Evolutionary conservation across 1,284 basidiomycete species (phyloP).

Genomic region (Sporisorium scitamineum): DNA sequence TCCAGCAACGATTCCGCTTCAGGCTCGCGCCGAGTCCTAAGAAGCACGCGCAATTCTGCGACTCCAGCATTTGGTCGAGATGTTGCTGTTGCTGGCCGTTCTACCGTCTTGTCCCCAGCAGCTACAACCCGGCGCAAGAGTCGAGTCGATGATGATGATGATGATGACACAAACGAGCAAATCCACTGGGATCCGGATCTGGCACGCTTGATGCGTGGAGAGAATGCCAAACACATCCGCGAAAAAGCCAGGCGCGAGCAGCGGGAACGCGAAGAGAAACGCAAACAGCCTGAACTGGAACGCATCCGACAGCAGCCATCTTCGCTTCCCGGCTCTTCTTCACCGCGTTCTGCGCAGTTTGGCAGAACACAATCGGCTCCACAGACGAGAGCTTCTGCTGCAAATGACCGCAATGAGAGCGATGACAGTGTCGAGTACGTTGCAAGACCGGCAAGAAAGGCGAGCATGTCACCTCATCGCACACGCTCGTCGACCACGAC

Average conservation of each 20-base stretch:
- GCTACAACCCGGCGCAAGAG: not conserved
- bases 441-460: conserved; percentile 3
- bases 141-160: not conserved
- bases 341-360: conserved; percentile 9
- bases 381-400: not conserved
- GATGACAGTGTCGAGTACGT: conserved; percentile 35
- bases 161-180: conserved; percentile 10
- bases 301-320: conserved; percentile 16
- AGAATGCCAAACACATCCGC: conserved; percentile 48
- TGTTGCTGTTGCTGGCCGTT: not conserved
- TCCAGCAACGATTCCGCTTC: not conserved
- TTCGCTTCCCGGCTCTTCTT: conserved; percentile 6
- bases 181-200: conserved; percentile 57
- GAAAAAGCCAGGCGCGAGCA: conserved; percentile 48
- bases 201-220: conserved; percentile 48
- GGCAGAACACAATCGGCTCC: conserved; percentile 18
- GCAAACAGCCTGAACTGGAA: conserved; percentile 25
- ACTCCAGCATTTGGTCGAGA: conserved; percentile 22
- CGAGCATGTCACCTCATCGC: conserved; percentile 1
- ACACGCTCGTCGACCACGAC: conserved; percentile 10
- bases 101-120: not conserved
- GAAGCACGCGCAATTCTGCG: conserved; percentile 21
- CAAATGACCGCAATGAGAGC: conserved; percentile 15
- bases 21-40: not conserved
- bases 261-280: conserved; percentile 18